Evolutionary conservation across 257 asterid species (phyloP), one percentile per base, ranked within the genome.

Genomic region (Solanum tarijense): DNA sequence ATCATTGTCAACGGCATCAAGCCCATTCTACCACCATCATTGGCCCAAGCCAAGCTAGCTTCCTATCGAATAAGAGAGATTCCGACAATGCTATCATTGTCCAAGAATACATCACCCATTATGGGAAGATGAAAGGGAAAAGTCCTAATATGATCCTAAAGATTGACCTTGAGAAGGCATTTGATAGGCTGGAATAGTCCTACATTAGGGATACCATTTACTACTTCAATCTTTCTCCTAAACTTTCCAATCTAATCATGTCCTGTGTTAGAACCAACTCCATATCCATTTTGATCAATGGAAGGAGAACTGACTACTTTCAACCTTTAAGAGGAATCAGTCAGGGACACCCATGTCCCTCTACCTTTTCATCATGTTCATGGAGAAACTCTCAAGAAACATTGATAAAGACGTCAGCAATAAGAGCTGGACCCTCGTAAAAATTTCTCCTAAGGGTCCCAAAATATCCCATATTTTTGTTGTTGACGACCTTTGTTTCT

Each of bases 181-280:
- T 21, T 21, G 12, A 58, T 21, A 58, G 27, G 5, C 12, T 58
- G 5, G 27, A 58, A 21, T 58, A 1, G 68, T 21, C 12, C 12
- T 58, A 20, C 68, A 2, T 58, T 21, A 58, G 27, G 25, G 27
- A 58, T 7, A 21, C 27, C 27, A 2, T 58, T 2, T 0, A 21
- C 1, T 58, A 21, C 6, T 21, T 58, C 27, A 7, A 8, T 21
- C 4, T 55, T 20, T 2, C 65, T 18, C 25, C 11, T 55, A 20
- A 55, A 20, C 65, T 55, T 3, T 6, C 65, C 25, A 55, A 55
- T 6, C 65, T 55, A 20, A 55, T 55, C 11, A 55, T 20, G 25
- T 20, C 65, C 9, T 20, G 11, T 1, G 0, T 20, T 20, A 55
- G 2, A 2, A 2, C 25, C 0, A 6, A 0, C 4, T 55, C 11